Conservation (phyloP, 805 yeast genomes). For the Lipomyces yamanashiensis region DNA sequence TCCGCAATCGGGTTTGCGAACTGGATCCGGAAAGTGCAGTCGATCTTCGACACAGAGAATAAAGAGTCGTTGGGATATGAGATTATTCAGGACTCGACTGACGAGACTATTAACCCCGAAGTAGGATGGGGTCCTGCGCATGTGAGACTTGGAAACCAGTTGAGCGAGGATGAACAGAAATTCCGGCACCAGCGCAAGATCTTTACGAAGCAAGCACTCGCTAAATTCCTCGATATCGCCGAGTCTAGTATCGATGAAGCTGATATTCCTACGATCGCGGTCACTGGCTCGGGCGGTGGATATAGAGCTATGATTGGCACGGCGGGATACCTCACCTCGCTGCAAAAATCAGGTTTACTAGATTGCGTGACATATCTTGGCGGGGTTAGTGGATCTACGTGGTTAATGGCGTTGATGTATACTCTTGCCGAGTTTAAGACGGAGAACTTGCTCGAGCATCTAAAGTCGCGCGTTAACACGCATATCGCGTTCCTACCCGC, state of each 20-base stretch:
- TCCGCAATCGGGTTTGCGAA: conserved; percentile 9
- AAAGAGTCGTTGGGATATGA: conserved; percentile 31
- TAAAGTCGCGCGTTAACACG: conserved; percentile 29
- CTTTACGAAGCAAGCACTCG: conserved; percentile 30
- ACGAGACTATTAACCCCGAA: conserved; percentile 36
- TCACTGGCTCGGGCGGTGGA: conserved; percentile 41
- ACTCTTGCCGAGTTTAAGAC: conserved; percentile 31
- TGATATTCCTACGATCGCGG: conserved; percentile 38
- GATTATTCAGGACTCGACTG: conserved; percentile 25
- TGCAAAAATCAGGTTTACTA: conserved; percentile 33
- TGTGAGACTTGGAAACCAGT: conserved; percentile 33
- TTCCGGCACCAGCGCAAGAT: conserved; percentile 28
- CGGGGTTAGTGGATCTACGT: conserved; percentile 40
- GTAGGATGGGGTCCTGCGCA: conserved; percentile 31
- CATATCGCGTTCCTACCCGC: conserved; percentile 37
- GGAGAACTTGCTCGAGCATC: conserved; percentile 26
- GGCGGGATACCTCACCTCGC: conserved; percentile 36
- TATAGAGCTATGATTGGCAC: conserved; percentile 39
- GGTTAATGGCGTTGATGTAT: conserved; percentile 37
- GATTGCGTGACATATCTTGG: conserved; percentile 39
- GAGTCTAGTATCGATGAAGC: conserved; percentile 30
- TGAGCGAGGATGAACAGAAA: conserved; percentile 29
- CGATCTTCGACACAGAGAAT: conserved; percentile 23
- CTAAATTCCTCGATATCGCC: conserved; percentile 33
- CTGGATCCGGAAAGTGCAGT: conserved; percentile 28